Conservation (phyloP, 148 eudicot genomes). For the Vaccinium corymbosum region DNA sequence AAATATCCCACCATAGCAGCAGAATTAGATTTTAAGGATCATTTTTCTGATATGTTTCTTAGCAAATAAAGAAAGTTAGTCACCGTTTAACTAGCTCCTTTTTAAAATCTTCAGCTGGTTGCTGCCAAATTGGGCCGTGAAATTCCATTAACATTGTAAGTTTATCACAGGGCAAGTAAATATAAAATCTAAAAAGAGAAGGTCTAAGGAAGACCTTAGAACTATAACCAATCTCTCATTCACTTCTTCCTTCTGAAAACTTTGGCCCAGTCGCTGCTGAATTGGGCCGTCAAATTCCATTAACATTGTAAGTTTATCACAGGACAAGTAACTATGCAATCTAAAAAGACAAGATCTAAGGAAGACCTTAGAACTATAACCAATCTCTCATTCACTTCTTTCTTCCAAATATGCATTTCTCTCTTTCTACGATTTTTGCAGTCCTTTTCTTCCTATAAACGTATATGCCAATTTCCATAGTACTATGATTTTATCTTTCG, state of each 20-base stretch:
- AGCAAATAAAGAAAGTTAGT: background rate
- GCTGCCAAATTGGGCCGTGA: conserved; percentile 67
- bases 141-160: conserved; percentile 70
- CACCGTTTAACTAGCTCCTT: background rate
- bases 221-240: too few species aligned
- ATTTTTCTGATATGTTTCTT: background rate
- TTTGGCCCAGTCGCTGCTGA: conserved; percentile 76
- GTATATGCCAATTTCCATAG: too few species aligned
- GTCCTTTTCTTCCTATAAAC: too few species aligned
- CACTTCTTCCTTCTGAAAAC: conserved; percentile 24
- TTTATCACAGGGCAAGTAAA: conserved; percentile 7
- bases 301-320: conserved; percentile 46
- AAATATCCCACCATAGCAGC: background rate
- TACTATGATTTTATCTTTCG: too few species aligned
- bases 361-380: background rate
- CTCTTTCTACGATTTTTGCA: too few species aligned
- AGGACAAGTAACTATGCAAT: conserved; percentile 3
- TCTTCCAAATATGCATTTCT: conserved; percentile 15
- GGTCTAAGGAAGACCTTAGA: background rate
- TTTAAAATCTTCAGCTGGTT: conserved; percentile 74
- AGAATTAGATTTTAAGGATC: background rate
- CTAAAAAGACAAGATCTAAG: background rate
- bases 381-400: background rate
- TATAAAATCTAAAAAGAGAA: background rate
- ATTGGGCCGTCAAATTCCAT: conserved; percentile 77